Percentiles rank a stretch among this genome's conserved stretches.
Evolutionary conservation across 208 protist genomes (phyloP).

Genomic region (Phytomonas sp.): DNA sequence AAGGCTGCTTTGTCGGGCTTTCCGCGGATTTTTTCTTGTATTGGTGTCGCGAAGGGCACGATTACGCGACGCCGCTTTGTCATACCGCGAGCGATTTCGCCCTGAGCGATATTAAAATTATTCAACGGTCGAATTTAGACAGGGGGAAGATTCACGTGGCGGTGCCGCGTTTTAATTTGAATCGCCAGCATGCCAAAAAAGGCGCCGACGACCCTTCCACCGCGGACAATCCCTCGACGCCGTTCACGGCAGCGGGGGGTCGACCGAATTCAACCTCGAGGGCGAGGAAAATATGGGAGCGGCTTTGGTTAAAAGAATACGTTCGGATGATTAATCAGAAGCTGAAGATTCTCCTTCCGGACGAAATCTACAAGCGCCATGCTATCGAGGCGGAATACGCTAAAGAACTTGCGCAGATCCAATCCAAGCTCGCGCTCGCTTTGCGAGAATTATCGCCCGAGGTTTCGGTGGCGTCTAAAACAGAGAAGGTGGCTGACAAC

Average conservation of each 20-base stretch:
- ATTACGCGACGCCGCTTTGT: constrained; percentile 57
- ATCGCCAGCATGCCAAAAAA: too few relatives aligned
- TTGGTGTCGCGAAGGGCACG: constrained; percentile 48
- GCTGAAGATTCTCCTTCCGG: constrained; percentile 20
- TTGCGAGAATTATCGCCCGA: background rate
- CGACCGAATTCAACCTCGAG: constrained; percentile 8
- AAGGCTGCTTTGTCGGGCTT: constrained; percentile 71
- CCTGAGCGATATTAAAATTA: constrained; percentile 34
- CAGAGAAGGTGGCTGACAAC: too few relatives aligned
- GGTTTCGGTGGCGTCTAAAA: background rate
- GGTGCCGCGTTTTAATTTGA: background rate
- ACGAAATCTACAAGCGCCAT: constrained; percentile 30
- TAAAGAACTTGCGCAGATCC: background rate
- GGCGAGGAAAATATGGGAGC: constrained; percentile 28
- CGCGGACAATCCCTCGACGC: background rate
- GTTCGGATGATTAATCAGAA: constrained; percentile 16
- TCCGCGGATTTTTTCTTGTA: constrained; percentile 66
- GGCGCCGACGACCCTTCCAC: background rate
- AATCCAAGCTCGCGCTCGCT: background rate
- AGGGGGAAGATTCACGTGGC: constrained; percentile 5
- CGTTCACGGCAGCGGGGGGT: background rate
- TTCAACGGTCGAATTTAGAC: constrained; percentile 20
- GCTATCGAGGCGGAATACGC: constrained; percentile 17
- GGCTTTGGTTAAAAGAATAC: constrained; percentile 45
- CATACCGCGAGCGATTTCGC: constrained; percentile 52